Percentiles rank a stretch among this genome's conserved stretches.
These are phyloP conservation scores for Pichia scutulata DNA, from an alignment of 805 yeast genomes.

Conservation along the genomic window DNA sequence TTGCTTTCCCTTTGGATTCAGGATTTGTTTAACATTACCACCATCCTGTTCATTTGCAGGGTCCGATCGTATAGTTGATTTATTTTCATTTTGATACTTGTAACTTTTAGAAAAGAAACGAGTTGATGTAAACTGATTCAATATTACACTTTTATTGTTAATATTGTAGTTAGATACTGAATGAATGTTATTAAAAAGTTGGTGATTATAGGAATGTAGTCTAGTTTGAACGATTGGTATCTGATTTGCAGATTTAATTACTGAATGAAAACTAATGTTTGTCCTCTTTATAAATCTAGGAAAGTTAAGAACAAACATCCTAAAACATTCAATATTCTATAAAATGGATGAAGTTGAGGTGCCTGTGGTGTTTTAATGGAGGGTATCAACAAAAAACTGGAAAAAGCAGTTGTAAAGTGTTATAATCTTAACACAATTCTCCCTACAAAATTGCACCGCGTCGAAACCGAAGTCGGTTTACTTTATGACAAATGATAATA, in stretches of 20 bases:
- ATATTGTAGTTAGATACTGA: not conserved
- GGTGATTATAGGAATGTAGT: not conserved
- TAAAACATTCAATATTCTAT: not conserved
- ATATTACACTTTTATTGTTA: not conserved
- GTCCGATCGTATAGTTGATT: not conserved
- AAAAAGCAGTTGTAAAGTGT: not conserved
- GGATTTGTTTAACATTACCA: not conserved
- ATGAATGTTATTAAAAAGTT: not conserved
- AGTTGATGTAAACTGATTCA: not conserved
- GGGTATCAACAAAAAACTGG: not conserved
- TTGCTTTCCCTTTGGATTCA: not conserved
- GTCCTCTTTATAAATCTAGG: not conserved
- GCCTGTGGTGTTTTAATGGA: not conserved
- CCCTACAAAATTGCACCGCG: not conserved
- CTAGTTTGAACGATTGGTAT: not conserved
- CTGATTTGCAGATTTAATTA: not conserved
- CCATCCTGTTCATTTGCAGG: not conserved
- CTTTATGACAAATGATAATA: not conserved
- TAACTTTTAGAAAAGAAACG: not conserved
- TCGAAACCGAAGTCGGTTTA: not conserved
- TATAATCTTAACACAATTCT: not conserved
- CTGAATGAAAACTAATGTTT: not conserved
- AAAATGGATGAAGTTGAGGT: not conserved
- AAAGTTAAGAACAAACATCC: not conserved
- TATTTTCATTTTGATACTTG: not conserved